phyloP scores from a whole-genome alignment of 2,329 filamentous ascomycete species.

The Diaporthe sp. region DNA sequence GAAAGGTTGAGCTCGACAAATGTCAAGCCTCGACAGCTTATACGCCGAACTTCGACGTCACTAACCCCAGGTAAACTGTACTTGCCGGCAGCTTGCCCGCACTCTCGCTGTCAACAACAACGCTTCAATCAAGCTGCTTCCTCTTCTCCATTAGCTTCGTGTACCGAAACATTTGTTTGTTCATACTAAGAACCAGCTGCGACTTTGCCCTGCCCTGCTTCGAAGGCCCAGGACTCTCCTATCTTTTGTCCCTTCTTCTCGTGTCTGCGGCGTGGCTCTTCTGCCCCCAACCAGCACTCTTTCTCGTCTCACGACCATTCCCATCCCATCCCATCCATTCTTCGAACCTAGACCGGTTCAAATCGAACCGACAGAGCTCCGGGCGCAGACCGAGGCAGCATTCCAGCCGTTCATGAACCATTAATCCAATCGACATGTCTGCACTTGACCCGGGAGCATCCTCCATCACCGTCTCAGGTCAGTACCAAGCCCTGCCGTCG shows the following conservation, averaged over 20 bases:
- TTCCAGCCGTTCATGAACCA: conserved; percentile 30
- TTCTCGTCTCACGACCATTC: neutral
- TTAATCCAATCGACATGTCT: conserved; percentile 42
- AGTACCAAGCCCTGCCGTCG: conserved; percentile 34
- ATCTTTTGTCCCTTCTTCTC: conserved; percentile 6
- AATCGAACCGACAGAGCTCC: conserved; percentile 5
- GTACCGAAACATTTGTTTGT: conserved; percentile 26
- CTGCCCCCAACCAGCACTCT: neutral
- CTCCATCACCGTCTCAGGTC: conserved; percentile 70
- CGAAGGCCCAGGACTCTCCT: neutral
- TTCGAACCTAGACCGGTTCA: neutral
- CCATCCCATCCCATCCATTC: neutral
- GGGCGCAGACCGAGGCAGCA: neutral
- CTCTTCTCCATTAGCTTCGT: conserved; percentile 14
- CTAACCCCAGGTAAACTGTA: neutral
- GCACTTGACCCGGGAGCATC: conserved; percentile 59
- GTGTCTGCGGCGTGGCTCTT: neutral
- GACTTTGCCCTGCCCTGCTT: neutral
- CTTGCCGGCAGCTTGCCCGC: neutral
- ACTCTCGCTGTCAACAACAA: conserved; percentile 21
- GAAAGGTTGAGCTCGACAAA: conserved; percentile 18
- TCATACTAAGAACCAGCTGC: conserved; percentile 16
- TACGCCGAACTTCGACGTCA: conserved; percentile 22
- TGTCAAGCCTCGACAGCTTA: conserved; percentile 16
- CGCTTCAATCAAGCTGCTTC: neutral